Base-by-base conservation (phyloP, 2,329 filamentous ascomycete genomes). In the Bipolaris victoriae region DNA sequence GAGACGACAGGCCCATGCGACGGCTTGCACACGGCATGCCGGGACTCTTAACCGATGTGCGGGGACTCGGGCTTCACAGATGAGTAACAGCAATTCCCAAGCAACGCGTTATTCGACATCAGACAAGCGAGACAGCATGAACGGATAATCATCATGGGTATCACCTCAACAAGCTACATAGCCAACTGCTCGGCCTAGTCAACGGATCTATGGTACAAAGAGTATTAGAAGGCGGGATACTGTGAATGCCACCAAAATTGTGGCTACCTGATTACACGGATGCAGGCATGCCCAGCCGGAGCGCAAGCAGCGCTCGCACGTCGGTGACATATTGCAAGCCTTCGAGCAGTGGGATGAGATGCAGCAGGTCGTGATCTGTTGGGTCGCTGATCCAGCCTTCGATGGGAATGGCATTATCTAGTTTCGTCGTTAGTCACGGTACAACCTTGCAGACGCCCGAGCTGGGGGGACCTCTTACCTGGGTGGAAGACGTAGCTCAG, bases 301-400 rank as follows among this genome's bases (percentile, higher is more conserved):
- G 82, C 55, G 92, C 93, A 71, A 99, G 82, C 62, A 98, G 82
- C 47, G 95, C 93, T 69, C 95, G 86, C 58, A 99, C 94, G 78
- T 99, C 95, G 50, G 94, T 96, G 65, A 95, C 93, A 78, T 98
- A 97, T 80, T 98, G 95, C 71, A 99, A 80, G 16, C 92, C 95
- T 79, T 99, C 95, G 43, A 99, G 83, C 69, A 98, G 82, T 31
- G 95, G 95, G 57, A 99, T 88, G 58, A 99, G 83, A 77, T 98
- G 92, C 77, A 98, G 84, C 64, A 99, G 83, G 74, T 97, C 94
- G 75, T 93, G 95, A 79, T 99, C 95, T 24, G 95, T 98, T 20
- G 95, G 95, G 79, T 99, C 95, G 77, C 89, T 97, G 79, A 99
- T 98, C 95, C 95, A 99, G 72, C 95, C 95, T 81, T 98, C 94